phyloP scores from a whole-genome alignment of 352 stramenopile species.

The Pythium phragmiticola region DNA sequence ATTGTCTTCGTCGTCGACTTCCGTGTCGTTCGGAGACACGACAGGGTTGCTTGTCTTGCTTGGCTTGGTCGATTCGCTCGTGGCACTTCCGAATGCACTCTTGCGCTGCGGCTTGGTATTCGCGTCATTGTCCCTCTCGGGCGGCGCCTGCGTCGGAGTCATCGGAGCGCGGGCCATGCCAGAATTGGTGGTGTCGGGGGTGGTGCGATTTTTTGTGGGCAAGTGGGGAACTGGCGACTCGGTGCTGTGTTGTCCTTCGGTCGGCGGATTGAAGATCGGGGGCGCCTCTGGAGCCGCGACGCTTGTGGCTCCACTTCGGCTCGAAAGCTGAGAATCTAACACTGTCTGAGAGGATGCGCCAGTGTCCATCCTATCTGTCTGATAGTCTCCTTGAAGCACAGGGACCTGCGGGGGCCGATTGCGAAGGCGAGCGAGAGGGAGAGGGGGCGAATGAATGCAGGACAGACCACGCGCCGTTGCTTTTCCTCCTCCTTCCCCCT shows the following conservation, averaged over 20 bases:
- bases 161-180: slow-evolving; percentile 17
- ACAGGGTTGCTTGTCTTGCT: slow-evolving; percentile 12
- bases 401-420: too few relatives aligned
- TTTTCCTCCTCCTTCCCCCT: too few relatives aligned
- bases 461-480: too few relatives aligned
- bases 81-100: not conserved
- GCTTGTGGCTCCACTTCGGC: slow-evolving; percentile 5
- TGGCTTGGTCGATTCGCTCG: not conserved
- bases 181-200: not conserved
- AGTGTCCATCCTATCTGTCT: slow-evolving; percentile 3
- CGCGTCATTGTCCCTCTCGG: not conserved
- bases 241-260: not conserved
- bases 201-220: slow-evolving; percentile 3
- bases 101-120: slow-evolving; percentile 1
- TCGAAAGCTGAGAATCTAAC: slow-evolving; percentile 1
- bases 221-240: slow-evolving; percentile 1
- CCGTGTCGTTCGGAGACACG: slow-evolving; percentile 25
- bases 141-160: slow-evolving; percentile 18
- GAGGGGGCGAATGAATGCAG: not conserved
- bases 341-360: slow-evolving; percentile 4
- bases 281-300: not conserved
- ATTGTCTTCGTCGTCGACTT: slow-evolving; percentile 29
- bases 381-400: not conserved
- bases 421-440: slow-evolving; percentile 18
- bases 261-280: not conserved